Base-by-base conservation (phyloP, 2,329 filamentous ascomycete species). In the Botrytis sinoallii region DNA sequence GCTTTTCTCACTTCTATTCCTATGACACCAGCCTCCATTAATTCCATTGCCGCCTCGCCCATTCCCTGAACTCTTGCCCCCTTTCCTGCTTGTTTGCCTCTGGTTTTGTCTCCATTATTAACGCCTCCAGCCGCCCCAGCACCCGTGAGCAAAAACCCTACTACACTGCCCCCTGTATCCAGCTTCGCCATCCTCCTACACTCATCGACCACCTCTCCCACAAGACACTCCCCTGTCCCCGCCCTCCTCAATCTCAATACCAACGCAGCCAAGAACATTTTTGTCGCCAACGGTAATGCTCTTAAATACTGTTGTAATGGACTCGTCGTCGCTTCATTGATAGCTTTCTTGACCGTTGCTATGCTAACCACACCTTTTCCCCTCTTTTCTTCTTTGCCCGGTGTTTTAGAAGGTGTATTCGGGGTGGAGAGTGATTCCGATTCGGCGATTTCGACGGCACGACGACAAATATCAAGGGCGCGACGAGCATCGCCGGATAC, bases 391-490 rank as follows among this genome's bases (percentile, higher is more conserved):
- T 83, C 73, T 81, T 82, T 80, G 82, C 84, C 78, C 25, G 79
- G 79, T 35, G 80, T 84, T 75, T 90, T 92, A 83, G 88, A 92
- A 12, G 91, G 91, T 5, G 91, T 93, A 74, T 84, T 82, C 25
- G 88, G 86, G 7, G 78, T 80, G 12, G 83, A 78, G 71, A 83
- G 84, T 61, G 79, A 80, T 71, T 95, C 92, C 68, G 92, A 87
- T 82, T 99, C 96, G 44, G 95, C 96, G 40, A 99, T 90, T 83
- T 99, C 96, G 22, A 99, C 96, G 1, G 96, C 96, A 76, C 96
- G 90, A 44, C 96, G 90, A 82, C 97, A 99, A 74, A 99, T 98
- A 79, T 99, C 96, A 32, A 99, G 87, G 1, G 95, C 96, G 76
- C 96, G 90, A 73, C 96, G 88, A 29, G 96, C 96, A 79, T 99